Conservation (phyloP, 2,329 filamentous ascomycete genomes). For the Falciphora oryzae region DNA sequence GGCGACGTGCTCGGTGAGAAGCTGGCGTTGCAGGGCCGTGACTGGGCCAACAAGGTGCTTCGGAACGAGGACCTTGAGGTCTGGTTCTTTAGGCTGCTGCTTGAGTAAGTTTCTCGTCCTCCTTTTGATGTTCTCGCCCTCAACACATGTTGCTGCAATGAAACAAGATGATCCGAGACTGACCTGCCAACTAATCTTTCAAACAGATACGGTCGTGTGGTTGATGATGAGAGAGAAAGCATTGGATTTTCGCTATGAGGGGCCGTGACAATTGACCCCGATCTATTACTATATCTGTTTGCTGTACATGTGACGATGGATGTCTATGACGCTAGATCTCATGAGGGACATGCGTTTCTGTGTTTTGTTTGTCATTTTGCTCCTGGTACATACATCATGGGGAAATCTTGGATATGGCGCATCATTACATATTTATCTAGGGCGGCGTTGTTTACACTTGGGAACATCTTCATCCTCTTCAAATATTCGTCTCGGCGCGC, state of each 20-base stretch:
- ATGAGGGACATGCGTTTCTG: background rate
- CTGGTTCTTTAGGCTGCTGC: conserved; percentile 60
- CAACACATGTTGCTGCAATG: background rate
- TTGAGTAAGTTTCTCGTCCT: conserved; percentile 49
- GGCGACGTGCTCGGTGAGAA: conserved; percentile 54
- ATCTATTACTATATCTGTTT: background rate
- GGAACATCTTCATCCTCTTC: background rate
- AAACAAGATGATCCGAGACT: conserved; percentile 9
- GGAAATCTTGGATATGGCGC: background rate
- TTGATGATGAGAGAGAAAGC: conserved; percentile 54
- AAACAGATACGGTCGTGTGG: conserved; percentile 55
- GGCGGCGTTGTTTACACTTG: background rate
- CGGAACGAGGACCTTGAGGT: conserved; percentile 68
- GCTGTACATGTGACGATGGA: background rate
- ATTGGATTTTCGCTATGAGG: conserved; percentile 45
- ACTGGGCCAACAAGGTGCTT: conserved; percentile 67
- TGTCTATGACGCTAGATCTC: background rate
- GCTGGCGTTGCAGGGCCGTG: conserved; percentile 59
- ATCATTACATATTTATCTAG: background rate
- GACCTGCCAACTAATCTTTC: conserved; percentile 1
- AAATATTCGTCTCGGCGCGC: background rate
- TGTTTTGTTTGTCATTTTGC: no score
- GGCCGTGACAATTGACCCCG: background rate
- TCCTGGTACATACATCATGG: no score
- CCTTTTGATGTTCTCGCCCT: background rate